Evolutionary conservation across 768 basidiomycete species (phyloP).

Genomic region (Gymnopilus dilepis): DNA sequence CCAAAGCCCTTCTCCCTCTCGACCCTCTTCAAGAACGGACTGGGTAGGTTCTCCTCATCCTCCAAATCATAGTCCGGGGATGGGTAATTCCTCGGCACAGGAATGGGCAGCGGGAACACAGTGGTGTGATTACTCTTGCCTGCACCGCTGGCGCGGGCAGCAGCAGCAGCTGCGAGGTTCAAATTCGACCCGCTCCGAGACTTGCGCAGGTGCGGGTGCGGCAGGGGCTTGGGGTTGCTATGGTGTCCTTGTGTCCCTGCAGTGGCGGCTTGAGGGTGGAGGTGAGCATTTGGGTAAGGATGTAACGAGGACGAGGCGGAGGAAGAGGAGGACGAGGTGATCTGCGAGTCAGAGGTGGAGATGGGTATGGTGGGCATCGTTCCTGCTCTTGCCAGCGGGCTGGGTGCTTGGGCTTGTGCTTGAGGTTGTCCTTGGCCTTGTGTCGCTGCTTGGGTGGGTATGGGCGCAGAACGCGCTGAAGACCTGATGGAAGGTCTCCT

Average conservation of each 20-base stretch:
- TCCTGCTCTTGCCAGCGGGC: not conserved
- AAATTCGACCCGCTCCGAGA: conserved; percentile 20
- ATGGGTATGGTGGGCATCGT: not conserved
- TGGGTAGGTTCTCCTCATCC: conserved; percentile 86
- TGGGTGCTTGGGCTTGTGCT: too few relatives aligned
- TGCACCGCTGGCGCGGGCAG: conserved; percentile 14
- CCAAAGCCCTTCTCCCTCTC: conserved; percentile 42
- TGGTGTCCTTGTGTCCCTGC: too few relatives aligned
- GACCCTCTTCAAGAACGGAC: conserved; percentile 74
- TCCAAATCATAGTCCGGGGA: conserved; percentile 66
- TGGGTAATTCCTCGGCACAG: conserved; percentile 32
- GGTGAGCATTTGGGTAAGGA: conserved; percentile 37
- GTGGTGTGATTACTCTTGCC: not conserved
- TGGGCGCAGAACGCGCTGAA: conserved; percentile 38
- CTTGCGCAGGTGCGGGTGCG: conserved; percentile 46
- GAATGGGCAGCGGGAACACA: conserved; percentile 19
- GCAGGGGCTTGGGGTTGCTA: conserved; percentile 49
- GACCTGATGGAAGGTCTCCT: conserved; percentile 63
- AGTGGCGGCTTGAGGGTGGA: conserved; percentile 9
- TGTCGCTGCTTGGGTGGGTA: too few relatives aligned
- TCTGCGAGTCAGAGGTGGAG: not conserved
- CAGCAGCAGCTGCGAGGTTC: conserved; percentile 22
- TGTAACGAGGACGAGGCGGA: conserved; percentile 18
- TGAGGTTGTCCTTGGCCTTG: too few relatives aligned
- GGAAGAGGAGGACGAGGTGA: conserved; percentile 19